phyloP scores from a whole-genome alignment of 257 asterid species.

The Gardenia jasminoides region DNA sequence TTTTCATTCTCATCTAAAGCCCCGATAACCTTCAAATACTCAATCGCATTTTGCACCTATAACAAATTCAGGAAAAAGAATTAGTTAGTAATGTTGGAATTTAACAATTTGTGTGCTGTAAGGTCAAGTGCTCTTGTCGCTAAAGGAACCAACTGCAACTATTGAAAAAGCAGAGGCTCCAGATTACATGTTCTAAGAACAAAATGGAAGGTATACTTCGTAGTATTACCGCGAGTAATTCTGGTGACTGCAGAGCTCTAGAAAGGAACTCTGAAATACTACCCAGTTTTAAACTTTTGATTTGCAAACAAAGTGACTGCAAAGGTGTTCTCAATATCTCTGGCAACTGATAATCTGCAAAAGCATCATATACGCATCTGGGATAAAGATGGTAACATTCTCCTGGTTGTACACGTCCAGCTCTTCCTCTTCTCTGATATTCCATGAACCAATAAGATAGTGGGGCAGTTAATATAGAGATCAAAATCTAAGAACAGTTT shows the following conservation, averaged over 20 bases:
- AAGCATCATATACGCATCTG: constrained; percentile 73
- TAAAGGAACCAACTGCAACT: not conserved
- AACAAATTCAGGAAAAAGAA: constrained; percentile 14
- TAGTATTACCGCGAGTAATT: constrained; percentile 74
- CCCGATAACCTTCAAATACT: constrained; percentile 80
- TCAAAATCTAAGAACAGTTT: not conserved
- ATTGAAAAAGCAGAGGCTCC: not conserved
- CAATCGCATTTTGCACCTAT: constrained; percentile 93
- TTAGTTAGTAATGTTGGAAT: not conserved
- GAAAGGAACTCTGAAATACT: constrained; percentile 82
- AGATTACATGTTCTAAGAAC: not conserved
- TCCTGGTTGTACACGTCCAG: constrained; percentile 99
- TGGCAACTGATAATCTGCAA: constrained; percentile 84
- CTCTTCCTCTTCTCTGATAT: constrained; percentile 95
- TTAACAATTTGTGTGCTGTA: not conserved
- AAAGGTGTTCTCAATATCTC: constrained; percentile 95
- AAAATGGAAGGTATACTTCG: constrained; percentile 12
- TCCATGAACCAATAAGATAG: constrained; percentile 10
- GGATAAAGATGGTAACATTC: constrained; percentile 95
- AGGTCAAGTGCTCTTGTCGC: not conserved
- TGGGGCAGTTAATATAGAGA: not conserved
- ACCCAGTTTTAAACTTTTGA: constrained; percentile 88
- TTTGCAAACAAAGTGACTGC: constrained; percentile 94
- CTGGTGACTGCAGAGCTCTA: constrained; percentile 90
- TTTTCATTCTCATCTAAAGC: constrained; percentile 89